Conservation (phyloP, 1,139 yeast genomes). For the Taphrina pruni region DNA sequence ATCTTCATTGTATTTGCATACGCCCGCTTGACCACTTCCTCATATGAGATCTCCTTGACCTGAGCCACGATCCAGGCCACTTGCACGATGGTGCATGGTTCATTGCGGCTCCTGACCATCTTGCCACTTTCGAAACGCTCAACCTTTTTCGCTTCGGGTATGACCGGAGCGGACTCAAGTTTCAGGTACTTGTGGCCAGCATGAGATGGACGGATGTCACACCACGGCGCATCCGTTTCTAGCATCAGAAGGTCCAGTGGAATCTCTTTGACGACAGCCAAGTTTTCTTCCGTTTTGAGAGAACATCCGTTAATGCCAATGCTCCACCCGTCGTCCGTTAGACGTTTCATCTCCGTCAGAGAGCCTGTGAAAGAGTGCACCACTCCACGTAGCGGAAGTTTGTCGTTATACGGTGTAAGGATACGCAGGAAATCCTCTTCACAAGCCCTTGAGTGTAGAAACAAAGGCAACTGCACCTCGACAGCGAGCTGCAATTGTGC, state of each 20-base stretch:
- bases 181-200: constrained; percentile 66
- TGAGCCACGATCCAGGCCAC: constrained; percentile 80
- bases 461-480: constrained; percentile 69
- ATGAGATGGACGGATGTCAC: constrained; percentile 85
- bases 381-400: constrained; percentile 62
- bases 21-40: constrained; percentile 64
- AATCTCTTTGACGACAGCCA: constrained; percentile 66
- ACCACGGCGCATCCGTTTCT: constrained; percentile 92
- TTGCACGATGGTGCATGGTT: constrained; percentile 82
- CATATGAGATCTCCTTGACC: constrained; percentile 60
- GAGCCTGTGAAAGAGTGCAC: constrained; percentile 96
- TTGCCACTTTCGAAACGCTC: constrained; percentile 60
- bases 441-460: constrained; percentile 89
- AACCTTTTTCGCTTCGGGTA: constrained; percentile 61
- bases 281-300: constrained; percentile 73
- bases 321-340: constrained; percentile 66
- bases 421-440: constrained; percentile 75
- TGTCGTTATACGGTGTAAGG: constrained; percentile 61
- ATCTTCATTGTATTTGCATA: constrained; percentile 68
- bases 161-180: constrained; percentile 57
- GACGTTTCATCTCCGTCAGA: constrained; percentile 60
- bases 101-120: constrained; percentile 82
- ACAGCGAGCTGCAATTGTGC: constrained; percentile 71
- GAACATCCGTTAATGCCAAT: constrained; percentile 95
- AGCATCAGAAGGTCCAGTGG: constrained; percentile 75